These are phyloP conservation scores for Pseudogymnoascus sp. DNA, from an alignment of 2,329 filamentous ascomycete genomes.

Conservation along the genomic window DNA sequence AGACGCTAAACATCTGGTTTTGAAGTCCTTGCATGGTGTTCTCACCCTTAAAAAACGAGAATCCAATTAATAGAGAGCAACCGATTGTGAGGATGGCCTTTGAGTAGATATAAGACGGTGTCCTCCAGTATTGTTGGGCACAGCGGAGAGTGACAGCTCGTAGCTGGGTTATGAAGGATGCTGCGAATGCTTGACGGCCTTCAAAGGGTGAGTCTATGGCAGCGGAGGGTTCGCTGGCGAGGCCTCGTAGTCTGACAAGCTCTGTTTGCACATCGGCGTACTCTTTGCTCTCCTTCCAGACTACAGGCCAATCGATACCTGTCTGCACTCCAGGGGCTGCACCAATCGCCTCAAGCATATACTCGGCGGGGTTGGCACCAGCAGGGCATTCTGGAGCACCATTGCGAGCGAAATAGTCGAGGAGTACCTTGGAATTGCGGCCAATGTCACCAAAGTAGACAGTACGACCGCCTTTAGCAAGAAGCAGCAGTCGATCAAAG, in stretches of 20 bases:
- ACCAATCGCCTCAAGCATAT: conserved; percentile 32
- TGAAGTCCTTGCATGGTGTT: conserved; percentile 58
- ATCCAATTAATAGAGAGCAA: conserved; percentile 55
- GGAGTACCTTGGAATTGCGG: conserved; percentile 47
- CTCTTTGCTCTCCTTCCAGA: conserved; percentile 42
- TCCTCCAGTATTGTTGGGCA: conserved; percentile 69
- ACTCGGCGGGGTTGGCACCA: conserved; percentile 45
- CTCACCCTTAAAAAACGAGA: conserved; percentile 53
- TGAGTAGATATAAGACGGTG: conserved; percentile 64
- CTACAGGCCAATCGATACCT: conserved; percentile 58
- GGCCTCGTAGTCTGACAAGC: conserved; percentile 21
- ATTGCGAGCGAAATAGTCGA: conserved; percentile 57
- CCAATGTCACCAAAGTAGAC: conserved; percentile 66
- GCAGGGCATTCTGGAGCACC: conserved; percentile 43
- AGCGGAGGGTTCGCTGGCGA: conserved; percentile 4
- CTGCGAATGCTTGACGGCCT: conserved; percentile 63
- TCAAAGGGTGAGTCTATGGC: conserved; percentile 31
- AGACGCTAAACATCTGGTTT: conserved; percentile 61
- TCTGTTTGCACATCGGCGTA: not conserved
- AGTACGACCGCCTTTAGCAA: conserved; percentile 57
- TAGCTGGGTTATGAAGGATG: conserved; percentile 59
- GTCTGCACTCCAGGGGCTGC: conserved; percentile 38
- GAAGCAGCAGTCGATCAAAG: conserved; percentile 56
- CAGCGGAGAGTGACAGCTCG: conserved; percentile 55
- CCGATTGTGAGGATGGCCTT: conserved; percentile 51